phyloP scores from a whole-genome alignment of 2,329 filamentous ascomycete genomes.

The Fusarium stilboides region DNA sequence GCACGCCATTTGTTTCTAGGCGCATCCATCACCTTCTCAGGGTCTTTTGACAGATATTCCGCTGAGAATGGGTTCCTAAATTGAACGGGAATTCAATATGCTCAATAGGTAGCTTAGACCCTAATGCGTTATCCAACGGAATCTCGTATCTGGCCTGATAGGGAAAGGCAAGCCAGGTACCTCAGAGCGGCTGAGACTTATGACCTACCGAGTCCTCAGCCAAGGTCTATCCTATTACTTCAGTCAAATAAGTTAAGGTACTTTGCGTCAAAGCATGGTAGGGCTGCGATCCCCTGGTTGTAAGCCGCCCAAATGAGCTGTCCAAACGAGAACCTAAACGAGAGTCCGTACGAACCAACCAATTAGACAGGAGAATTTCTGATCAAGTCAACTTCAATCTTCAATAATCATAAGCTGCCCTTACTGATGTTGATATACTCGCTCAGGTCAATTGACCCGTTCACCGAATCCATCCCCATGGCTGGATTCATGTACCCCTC shows the following conservation, averaged over 20 bases:
- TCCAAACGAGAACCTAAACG: conserved; percentile 13
- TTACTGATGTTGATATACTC: background rate
- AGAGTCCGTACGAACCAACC: conserved; percentile 12
- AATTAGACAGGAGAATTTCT: background rate
- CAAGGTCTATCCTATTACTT: too few species aligned
- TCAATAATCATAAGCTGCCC: background rate
- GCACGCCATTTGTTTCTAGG: conserved; percentile 22
- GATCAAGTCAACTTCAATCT: background rate
- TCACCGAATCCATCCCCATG: background rate
- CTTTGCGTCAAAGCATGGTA: too few species aligned
- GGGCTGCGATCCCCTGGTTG: background rate
- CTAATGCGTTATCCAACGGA: too few species aligned
- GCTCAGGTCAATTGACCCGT: conserved; percentile 2
- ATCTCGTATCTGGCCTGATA: background rate
- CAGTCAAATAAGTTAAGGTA: too few species aligned
- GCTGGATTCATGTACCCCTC: background rate
- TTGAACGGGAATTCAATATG: background rate
- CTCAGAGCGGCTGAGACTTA: background rate
- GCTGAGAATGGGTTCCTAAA: background rate
- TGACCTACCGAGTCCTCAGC: too few species aligned
- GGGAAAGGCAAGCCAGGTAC: background rate
- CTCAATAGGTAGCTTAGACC: background rate
- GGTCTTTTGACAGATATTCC: background rate
- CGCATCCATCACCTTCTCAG: conserved; percentile 31
- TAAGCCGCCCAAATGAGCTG: background rate